A percentile compares a stretch with the other conserved stretches of the same genome.
phyloP scores from a whole-genome alignment of 805 yeast genomes.

The Barnettozyma sp. region DNA sequence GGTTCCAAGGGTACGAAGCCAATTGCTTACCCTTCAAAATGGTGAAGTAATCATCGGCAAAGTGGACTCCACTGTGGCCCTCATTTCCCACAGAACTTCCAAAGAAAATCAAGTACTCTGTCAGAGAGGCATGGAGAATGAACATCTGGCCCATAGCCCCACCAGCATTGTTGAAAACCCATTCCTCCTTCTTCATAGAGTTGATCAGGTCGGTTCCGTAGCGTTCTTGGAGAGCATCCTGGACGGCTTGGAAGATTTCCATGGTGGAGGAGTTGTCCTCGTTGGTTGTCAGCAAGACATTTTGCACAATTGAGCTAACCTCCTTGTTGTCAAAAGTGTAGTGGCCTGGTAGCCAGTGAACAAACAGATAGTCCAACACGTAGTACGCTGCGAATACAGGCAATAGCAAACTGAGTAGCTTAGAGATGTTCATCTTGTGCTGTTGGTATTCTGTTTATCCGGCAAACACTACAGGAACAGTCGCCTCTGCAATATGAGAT shows the following conservation, averaged over 20 bases:
- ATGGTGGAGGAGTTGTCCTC: constrained; percentile 49
- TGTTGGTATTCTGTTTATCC: too few species aligned
- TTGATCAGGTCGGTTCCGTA: constrained; percentile 75
- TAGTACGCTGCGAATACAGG: constrained; percentile 20
- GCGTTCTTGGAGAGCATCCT: constrained; percentile 46
- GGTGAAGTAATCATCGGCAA: constrained; percentile 96
- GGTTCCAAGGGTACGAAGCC: constrained; percentile 63
- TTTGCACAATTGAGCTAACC: constrained; percentile 51
- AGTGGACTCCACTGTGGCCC: constrained; percentile 94
- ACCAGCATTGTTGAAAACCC: constrained; percentile 98
- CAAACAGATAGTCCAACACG: constrained; percentile 36
- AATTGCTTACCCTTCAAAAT: constrained; percentile 73
- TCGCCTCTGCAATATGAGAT: too few species aligned
- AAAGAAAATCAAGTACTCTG: constrained; percentile 88
- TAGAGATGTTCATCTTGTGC: too few species aligned
- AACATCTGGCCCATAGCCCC: constrained; percentile 98
- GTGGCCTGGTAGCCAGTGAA: constrained; percentile 61
- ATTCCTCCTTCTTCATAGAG: constrained; percentile 66
- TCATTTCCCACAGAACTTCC: constrained; percentile 94
- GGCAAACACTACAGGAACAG: too few species aligned
- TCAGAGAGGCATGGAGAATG: constrained; percentile 87
- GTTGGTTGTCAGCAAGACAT: constrained; percentile 42
- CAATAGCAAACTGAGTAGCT: constrained; percentile 1
- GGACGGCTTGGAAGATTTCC: constrained; percentile 54
- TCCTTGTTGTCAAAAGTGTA: constrained; percentile 65